Evolutionary conservation across 306 rosid species (phyloP).

Genomic region (Gastrolobium villosum): DNA sequence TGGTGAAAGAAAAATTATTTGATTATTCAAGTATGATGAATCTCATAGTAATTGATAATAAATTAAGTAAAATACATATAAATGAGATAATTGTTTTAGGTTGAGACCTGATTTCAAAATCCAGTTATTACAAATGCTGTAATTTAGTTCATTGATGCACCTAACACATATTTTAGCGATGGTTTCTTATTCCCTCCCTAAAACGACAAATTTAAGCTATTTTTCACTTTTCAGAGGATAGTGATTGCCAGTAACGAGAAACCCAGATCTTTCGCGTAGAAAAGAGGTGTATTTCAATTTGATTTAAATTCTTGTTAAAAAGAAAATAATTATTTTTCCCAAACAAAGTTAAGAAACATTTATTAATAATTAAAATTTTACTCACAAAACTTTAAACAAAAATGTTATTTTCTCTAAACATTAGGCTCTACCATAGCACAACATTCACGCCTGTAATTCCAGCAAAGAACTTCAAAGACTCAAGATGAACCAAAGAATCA

Average conservation of each 20-base stretch:
- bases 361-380: not conserved
- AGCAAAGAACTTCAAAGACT: not conserved
- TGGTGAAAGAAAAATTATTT: too few species aligned
- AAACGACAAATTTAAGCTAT: not conserved
- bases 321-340: not conserved
- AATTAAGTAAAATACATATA: too few species aligned
- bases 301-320: too few species aligned
- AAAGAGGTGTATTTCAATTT: too few species aligned
- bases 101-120: too few species aligned
- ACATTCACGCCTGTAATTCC: not conserved
- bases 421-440: not conserved
- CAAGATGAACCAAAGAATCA: conserved; percentile 9
- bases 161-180: not conserved
- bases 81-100: too few species aligned
- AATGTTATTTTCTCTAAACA: not conserved
- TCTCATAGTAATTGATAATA: too few species aligned
- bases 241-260: conserved; percentile 22
- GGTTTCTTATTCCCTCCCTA: not conserved
- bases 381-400: not conserved
- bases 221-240: not conserved
- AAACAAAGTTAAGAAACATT: too few species aligned
- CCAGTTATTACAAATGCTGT: too few species aligned
- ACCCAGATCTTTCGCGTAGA: conserved; percentile 6
- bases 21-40: too few species aligned
- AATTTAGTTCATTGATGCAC: too few species aligned